phyloP scores from a whole-genome alignment of 2,329 filamentous ascomycete species.

The Aspergillus calidoustus region DNA sequence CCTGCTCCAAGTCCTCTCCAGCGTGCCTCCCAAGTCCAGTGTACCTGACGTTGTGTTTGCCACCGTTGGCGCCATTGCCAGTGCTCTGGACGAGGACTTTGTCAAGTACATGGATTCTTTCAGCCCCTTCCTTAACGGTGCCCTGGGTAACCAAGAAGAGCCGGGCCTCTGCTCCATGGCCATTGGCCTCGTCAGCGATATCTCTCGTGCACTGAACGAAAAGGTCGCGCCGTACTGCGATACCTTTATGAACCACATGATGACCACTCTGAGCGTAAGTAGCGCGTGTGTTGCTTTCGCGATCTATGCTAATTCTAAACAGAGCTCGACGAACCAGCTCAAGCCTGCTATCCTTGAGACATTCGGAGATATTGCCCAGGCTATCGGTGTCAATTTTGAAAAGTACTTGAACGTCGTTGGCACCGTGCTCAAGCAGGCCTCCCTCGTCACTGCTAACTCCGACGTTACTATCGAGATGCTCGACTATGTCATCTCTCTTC shows the following conservation, averaged over 20 bases:
- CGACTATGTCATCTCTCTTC: slow-evolving; percentile 91
- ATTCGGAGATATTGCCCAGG: slow-evolving; percentile 95
- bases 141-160: slow-evolving; percentile 93
- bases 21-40: slow-evolving; percentile 81
- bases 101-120: slow-evolving; percentile 98
- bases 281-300: background rate
- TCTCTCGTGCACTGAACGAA: slow-evolving; percentile 87
- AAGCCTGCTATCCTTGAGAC: slow-evolving; percentile 98
- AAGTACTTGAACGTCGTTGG: slow-evolving; percentile 91
- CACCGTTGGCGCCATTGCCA: slow-evolving; percentile 87
- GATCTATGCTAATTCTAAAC: slow-evolving; percentile 41
- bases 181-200: slow-evolving; percentile 95
- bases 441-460: slow-evolving; percentile 74
- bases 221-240: slow-evolving; percentile 95
- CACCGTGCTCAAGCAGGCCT: slow-evolving; percentile 91
- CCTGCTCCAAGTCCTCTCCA: slow-evolving; percentile 78
- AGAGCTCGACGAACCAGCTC: slow-evolving; percentile 90
- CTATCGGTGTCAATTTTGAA: slow-evolving; percentile 90
- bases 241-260: slow-evolving; percentile 95
- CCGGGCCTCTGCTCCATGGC: slow-evolving; percentile 93
- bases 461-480: slow-evolving; percentile 94
- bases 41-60: slow-evolving; percentile 95
- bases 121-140: slow-evolving; percentile 88
- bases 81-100: slow-evolving; percentile 89
- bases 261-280: slow-evolving; percentile 81